Percentiles rank a stretch among this genome's conserved stretches.
Evolutionary conservation across 2,329 filamentous ascomycete genomes (phyloP).

Genomic region (Teratosphaeria zuluensis): DNA sequence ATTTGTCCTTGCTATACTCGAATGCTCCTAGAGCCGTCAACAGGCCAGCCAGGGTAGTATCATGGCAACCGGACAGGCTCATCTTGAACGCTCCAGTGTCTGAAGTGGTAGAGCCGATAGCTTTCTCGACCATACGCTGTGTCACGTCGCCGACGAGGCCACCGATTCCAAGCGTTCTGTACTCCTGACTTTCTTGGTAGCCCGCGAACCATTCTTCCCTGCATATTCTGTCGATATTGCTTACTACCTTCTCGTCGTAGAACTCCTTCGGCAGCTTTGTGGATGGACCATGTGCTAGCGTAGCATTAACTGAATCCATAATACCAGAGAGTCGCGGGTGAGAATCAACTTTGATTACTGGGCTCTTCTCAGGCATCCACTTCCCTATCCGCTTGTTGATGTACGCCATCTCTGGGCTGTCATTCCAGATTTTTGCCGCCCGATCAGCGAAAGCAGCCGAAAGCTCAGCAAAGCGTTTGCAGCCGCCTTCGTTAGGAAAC

Average conservation of each 20-base stretch:
- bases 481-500: slow-evolving; percentile 41
- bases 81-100: slow-evolving; percentile 55
- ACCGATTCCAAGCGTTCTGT: slow-evolving; percentile 82
- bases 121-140: slow-evolving; percentile 36
- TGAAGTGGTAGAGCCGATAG: slow-evolving; percentile 13
- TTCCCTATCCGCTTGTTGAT: slow-evolving; percentile 67
- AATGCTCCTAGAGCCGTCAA: slow-evolving; percentile 73
- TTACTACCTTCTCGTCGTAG: slow-evolving; percentile 64
- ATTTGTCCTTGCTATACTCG: slow-evolving; percentile 51
- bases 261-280: slow-evolving; percentile 77
- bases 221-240: slow-evolving; percentile 61
- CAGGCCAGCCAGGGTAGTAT: slow-evolving; percentile 79
- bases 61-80: slow-evolving; percentile 77
- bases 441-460: slow-evolving; percentile 39
- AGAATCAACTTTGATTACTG: slow-evolving; percentile 69
- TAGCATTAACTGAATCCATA: slow-evolving; percentile 89
- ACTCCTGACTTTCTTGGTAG: slow-evolving; percentile 75
- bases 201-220: slow-evolving; percentile 92
- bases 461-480: slow-evolving; percentile 39
- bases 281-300: slow-evolving; percentile 68
- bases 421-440: slow-evolving; percentile 39
- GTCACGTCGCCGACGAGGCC: slow-evolving; percentile 75
- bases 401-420: slow-evolving; percentile 71
- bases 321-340: slow-evolving; percentile 78
- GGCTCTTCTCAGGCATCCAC: slow-evolving; percentile 67